Percentiles rank a stretch among this genome's conserved stretches.
These are phyloP conservation scores for Xylariales sp. DNA, from an alignment of 2,329 filamentous ascomycete genomes.

Conservation along the genomic window DNA sequence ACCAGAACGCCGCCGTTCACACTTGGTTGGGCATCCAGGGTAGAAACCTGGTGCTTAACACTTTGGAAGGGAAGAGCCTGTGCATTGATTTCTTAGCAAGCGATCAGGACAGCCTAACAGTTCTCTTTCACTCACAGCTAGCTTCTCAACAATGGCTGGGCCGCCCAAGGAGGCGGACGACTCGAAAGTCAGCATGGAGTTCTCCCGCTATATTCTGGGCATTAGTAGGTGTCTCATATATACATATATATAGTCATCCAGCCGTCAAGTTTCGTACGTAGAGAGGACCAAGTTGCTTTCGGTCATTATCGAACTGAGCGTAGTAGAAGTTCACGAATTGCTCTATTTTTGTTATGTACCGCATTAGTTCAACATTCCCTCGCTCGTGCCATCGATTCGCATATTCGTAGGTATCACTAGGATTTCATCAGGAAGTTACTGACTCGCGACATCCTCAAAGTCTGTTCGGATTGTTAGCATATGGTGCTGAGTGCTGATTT, in stretches of 20 bases:
- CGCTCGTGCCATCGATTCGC: too few relatives aligned
- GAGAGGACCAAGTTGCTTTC: slow-evolving; percentile 60
- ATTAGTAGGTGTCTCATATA: too few relatives aligned
- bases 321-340: slow-evolving; percentile 93
- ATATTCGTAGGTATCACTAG: too few relatives aligned
- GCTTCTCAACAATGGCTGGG: slow-evolving; percentile 70
- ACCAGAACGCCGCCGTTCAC: slow-evolving; percentile 71
- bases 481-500: too few relatives aligned
- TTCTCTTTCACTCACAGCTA: slow-evolving; percentile 54
- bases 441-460: slow-evolving; percentile 44
- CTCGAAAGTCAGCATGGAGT: slow-evolving; percentile 96
- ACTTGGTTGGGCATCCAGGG: slow-evolving; percentile 79
- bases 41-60: slow-evolving; percentile 73
- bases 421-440: too few relatives aligned
- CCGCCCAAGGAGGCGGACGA: slow-evolving; percentile 61
- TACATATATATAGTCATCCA: too few relatives aligned
- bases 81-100: not conserved
- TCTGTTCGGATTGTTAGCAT: slow-evolving; percentile 24
- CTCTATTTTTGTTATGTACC: slow-evolving; percentile 60
- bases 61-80: slow-evolving; percentile 35
- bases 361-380: too few relatives aligned
- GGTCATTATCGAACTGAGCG: slow-evolving; percentile 74
- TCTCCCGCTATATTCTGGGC: slow-evolving; percentile 59
- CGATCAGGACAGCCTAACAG: slow-evolving; percentile 2
- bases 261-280: too few relatives aligned